A percentile compares a stretch with the other conserved stretches of the same genome.
Conservation (phyloP, 345 rosid species). For the Eucalyptus curtisii region DNA sequence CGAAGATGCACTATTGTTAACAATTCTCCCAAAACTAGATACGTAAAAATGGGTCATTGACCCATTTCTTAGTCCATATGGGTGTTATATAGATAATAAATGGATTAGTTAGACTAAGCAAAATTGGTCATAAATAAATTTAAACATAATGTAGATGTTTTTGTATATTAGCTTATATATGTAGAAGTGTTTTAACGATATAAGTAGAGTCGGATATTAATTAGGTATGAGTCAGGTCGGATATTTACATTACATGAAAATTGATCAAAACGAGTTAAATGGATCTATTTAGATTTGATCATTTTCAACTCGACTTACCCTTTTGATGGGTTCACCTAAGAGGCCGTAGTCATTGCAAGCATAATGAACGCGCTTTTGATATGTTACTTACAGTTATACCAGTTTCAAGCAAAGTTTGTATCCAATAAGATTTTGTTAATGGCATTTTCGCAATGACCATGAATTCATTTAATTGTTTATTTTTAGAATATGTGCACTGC, state of each 20-base stretch:
- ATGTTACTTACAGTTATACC: fast-evolving
- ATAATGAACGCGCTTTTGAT: no score
- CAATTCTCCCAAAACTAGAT: not conserved
- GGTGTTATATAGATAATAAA: not conserved
- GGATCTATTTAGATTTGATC: no score
- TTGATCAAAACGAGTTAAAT: no score
- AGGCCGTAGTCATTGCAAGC: not conserved
- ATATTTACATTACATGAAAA: no score
- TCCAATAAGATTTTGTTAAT: not conserved
- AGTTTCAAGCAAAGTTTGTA: not conserved
- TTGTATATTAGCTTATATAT: no score
- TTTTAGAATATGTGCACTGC: not conserved
- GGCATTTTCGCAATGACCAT: not conserved
- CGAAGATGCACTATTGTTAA: not conserved
- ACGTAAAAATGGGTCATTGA: not conserved
- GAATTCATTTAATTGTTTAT: not conserved
- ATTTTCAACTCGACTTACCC: fast-evolving
- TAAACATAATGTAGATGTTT: no score
- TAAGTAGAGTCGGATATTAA: no score
- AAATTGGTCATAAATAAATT: not conserved
- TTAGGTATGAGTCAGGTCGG: fast-evolving
- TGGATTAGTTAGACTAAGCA: not conserved
- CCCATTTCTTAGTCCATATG: not conserved
- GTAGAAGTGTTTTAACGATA: not conserved
- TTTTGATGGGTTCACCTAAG: not conserved